A percentile compares a stretch with the other conserved stretches of the same genome.
Conservation (phyloP, 208 protist species). For the Leishmania tarentolae region DNA sequence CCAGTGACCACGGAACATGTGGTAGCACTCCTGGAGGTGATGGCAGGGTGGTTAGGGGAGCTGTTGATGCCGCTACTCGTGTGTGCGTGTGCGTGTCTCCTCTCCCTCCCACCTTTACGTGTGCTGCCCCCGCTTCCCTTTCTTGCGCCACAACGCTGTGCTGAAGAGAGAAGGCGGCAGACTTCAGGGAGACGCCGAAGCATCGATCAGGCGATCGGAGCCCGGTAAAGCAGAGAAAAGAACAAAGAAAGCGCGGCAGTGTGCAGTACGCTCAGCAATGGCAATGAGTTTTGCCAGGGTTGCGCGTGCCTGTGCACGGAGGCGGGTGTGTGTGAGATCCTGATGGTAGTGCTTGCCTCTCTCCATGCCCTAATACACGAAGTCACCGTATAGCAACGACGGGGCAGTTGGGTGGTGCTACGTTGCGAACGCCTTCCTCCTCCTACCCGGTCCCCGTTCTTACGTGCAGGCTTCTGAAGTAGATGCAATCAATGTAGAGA, state of each 20-base stretch:
- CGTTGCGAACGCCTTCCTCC: too few relatives aligned
- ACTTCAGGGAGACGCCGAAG: too few relatives aligned
- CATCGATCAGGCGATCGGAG: background rate
- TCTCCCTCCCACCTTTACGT: background rate
- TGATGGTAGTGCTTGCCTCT: background rate
- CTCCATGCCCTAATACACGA: background rate
- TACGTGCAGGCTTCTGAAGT: too few relatives aligned
- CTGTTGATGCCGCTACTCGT: background rate
- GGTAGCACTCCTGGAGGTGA: background rate
- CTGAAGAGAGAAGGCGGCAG: too few relatives aligned
- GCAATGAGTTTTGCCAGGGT: background rate
- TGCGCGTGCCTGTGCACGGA: background rate
- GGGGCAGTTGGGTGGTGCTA: background rate
- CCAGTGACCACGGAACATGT: constrained; percentile 57
- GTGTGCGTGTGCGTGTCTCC: background rate
- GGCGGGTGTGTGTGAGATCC: background rate
- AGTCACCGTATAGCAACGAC: background rate
- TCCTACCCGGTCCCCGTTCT: too few relatives aligned
- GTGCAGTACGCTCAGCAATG: background rate
- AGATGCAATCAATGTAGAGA: too few relatives aligned
- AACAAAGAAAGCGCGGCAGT: background rate
- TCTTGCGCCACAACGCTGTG: background rate
- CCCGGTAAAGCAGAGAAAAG: background rate
- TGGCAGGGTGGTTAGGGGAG: background rate
- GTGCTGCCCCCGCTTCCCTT: background rate